A percentile compares a stretch with the other conserved stretches of the same genome.
These are phyloP conservation scores for Fragaria vesca DNA, from an alignment of 306 rosid genomes.

Conservation along the genomic window DNA sequence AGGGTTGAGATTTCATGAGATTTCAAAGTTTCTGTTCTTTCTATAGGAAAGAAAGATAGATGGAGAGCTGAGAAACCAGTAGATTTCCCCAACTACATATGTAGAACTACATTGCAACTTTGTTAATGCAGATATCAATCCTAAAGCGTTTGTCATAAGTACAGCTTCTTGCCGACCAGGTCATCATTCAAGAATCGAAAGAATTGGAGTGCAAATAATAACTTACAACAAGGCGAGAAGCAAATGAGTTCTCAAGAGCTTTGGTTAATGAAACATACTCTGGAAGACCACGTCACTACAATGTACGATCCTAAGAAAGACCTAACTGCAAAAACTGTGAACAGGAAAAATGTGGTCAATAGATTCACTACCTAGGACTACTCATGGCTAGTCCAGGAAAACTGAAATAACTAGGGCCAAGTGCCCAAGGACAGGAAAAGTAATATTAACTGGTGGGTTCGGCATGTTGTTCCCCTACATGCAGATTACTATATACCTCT, in stretches of 20 bases:
- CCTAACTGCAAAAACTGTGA: constrained; percentile 1
- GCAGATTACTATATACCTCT: not conserved
- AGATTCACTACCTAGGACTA: constrained; percentile 4
- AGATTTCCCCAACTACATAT: not conserved
- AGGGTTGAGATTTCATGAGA: too few species aligned
- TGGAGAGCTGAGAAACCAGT: not conserved
- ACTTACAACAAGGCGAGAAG: not conserved
- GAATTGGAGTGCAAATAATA: not conserved
- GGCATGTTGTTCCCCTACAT: constrained; percentile 1
- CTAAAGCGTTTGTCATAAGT: not conserved
- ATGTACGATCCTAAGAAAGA: not conserved
- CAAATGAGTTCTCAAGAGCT: not conserved
- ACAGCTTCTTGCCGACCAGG: not conserved
- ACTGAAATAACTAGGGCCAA: not conserved
- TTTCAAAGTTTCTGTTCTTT: not conserved
- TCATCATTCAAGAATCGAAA: not conserved
- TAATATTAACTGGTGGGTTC: not conserved
- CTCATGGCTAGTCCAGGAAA: constrained; percentile 7
- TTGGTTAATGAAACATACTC: constrained; percentile 1
- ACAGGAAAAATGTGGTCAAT: constrained; percentile 1
- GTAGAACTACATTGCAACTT: not conserved
- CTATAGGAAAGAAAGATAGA: not conserved
- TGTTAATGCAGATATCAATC: not conserved
- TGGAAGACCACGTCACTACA: not conserved
- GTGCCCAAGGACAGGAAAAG: not conserved